phyloP scores from a whole-genome alignment of 768 basidiomycete species.

The Asterophora lycoperdoides region DNA sequence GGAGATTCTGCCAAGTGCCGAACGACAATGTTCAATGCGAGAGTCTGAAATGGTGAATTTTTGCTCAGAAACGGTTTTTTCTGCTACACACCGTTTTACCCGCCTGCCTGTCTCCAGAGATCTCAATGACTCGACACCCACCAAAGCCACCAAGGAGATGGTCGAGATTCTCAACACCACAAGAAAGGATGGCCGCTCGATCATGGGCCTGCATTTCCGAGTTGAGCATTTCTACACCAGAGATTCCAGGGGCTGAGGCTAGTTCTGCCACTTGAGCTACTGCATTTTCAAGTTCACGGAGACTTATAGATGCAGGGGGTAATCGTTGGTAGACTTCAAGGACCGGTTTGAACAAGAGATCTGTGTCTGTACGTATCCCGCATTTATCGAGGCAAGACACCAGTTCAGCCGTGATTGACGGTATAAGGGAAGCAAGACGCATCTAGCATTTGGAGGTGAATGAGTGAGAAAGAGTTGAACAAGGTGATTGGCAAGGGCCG shows the following conservation, averaged over 20 bases:
- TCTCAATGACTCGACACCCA: conserved; percentile 54
- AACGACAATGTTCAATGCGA: conserved; percentile 57
- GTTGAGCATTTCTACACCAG: conserved; percentile 28
- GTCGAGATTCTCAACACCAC: conserved; percentile 50
- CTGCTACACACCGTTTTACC: conserved; percentile 61
- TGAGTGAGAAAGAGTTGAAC: not conserved
- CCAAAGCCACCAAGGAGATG: conserved; percentile 46
- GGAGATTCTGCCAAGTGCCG: conserved; percentile 40
- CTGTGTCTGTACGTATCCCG: conserved; percentile 53
- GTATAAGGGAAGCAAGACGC: conserved; percentile 36
- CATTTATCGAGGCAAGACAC: conserved; percentile 42
- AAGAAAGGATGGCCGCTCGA: conserved; percentile 22
- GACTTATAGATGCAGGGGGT: conserved; percentile 42
- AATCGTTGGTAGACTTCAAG: conserved; percentile 49
- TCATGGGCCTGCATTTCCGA: conserved; percentile 18
- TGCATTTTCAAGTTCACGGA: conserved; percentile 43
- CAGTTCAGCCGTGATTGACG: conserved; percentile 38
- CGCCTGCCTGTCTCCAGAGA: conserved; percentile 60
- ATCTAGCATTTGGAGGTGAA: conserved; percentile 20
- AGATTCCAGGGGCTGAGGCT: conserved; percentile 41
- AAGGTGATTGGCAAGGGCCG: not conserved
- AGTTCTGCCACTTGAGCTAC: conserved; percentile 36
- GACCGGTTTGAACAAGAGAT: conserved; percentile 49
- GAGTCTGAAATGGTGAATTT: conserved; percentile 36
- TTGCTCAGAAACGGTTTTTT: not conserved